These are phyloP conservation scores for Lactifluus subvellereus DNA, from an alignment of 768 basidiomycete genomes.

Conservation along the genomic window DNA sequence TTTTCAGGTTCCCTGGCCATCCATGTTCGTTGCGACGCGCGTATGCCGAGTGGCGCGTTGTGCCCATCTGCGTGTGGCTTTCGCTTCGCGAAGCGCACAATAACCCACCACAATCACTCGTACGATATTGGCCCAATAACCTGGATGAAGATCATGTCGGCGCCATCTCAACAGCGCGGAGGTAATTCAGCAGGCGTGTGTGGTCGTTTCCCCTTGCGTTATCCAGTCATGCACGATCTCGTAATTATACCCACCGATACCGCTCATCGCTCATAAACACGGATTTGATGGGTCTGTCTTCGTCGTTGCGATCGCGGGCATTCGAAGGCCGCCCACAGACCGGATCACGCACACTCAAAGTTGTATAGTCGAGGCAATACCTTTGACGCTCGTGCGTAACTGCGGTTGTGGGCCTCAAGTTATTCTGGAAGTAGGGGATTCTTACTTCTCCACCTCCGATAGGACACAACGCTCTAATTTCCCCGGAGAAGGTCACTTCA, in stretches of 20 bases:
- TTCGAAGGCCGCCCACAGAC: conserved; percentile 27
- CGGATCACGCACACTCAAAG: conserved; percentile 30
- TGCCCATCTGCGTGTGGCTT: conserved; percentile 5
- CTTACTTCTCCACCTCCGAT: conserved; percentile 35
- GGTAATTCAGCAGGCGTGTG: not conserved
- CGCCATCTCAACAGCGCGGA: not conserved
- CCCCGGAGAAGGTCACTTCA: conserved; percentile 19
- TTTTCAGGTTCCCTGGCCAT: conserved; percentile 9
- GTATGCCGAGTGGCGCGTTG: conserved; percentile 10
- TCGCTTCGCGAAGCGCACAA: conserved; percentile 1
- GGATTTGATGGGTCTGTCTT: not conserved
- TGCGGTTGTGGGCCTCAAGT: not conserved
- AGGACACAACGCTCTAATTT: conserved; percentile 28
- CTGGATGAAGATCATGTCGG: conserved; percentile 11
- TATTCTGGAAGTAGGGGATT: conserved; percentile 26
- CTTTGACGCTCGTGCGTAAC: conserved; percentile 25
- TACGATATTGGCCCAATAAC: not conserved
- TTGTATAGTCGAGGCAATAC: conserved; percentile 29
- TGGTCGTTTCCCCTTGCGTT: not conserved
- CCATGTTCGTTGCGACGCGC: conserved; percentile 7
- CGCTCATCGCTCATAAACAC: not conserved
- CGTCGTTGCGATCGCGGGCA: conserved; percentile 1
- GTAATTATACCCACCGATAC: not conserved
- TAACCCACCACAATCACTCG: not conserved
- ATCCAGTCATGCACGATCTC: conserved; percentile 13